A percentile compares a stretch with the other conserved stretches of the same genome.
phyloP scores from a whole-genome alignment of 306 rosid genomes.

The Corylus americana region DNA sequence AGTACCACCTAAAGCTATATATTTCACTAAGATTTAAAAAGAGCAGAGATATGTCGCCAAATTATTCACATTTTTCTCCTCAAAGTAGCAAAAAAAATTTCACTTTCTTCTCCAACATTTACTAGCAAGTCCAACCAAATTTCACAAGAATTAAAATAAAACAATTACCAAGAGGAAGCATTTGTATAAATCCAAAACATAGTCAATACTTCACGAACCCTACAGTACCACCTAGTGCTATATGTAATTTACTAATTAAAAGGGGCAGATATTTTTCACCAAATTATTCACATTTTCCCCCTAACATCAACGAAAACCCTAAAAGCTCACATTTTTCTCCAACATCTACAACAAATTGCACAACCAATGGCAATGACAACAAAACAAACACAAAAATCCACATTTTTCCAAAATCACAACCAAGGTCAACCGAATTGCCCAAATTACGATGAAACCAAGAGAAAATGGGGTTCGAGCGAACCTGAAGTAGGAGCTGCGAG shows the following conservation, averaged over 20 bases:
- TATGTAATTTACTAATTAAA: background rate
- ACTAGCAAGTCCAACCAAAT: background rate
- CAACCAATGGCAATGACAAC: background rate
- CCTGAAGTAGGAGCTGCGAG: slow-evolving; percentile 99
- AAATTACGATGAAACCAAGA: background rate
- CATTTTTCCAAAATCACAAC: background rate
- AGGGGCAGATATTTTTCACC: background rate
- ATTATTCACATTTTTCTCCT: background rate
- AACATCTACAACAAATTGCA: background rate
- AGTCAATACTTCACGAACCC: background rate
- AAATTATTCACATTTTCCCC: background rate
- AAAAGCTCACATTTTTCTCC: background rate
- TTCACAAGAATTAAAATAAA: background rate
- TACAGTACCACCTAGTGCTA: background rate
- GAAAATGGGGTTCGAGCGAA: slow-evolving; percentile 10
- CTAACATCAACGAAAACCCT: background rate
- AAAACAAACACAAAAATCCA: background rate
- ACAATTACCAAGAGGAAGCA: background rate
- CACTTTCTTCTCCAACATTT: background rate
- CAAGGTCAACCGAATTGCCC: background rate
- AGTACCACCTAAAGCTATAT: background rate
- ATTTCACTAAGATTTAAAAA: background rate
- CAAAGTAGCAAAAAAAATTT: background rate
- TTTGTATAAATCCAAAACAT: background rate
- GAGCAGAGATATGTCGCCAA: background rate